Base-by-base conservation (phyloP, 495 filamentous ascomycete genomes). In the Penicillium lividum region DNA sequence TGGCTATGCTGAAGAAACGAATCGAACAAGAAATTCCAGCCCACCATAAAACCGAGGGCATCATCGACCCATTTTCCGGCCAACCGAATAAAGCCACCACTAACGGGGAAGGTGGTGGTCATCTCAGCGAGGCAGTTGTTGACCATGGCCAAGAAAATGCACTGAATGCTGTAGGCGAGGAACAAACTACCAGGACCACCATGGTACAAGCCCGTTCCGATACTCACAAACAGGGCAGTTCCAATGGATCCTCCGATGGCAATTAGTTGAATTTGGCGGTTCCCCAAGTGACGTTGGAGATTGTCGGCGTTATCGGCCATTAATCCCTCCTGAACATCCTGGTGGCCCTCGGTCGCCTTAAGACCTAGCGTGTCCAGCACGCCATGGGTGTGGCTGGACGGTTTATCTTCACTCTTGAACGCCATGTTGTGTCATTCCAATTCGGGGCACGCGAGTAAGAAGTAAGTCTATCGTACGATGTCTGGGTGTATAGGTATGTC, bases 221-320 rank as follows among this genome's bases (percentile, higher is more conserved):
- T 71, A 53, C 61, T 69, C 36, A 73, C 67, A 59, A 89, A 84
- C 6, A 89, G 71, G 25, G 83, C 86, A 5, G 85, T 87, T 18
- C 84, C 82, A 42, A 86, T 85, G 1, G 83, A 82, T 15, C 82
- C 82, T 18, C 81, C 80, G 25, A 84, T 78, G 27, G 82, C 82
- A 34, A 84, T 78, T 61, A 86, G 76, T 54, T 84, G 82, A 9
- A 82, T 78, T 30, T 84, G 81, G 18, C 82, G 74, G 29, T 70
- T 70, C 16, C 60, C 60, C 10, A 75, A 61, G 45, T 67, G 70
- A 51, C 72, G 70, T 31, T 75, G 70, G n/a, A 67, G 56, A 22
- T 65, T 69, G 34, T 67, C 67, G 18, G 62, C 67, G 48, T 69
- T 69, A 18, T 59, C 57, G 7, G 67, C 62, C 49, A 69, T 62